Percentiles rank a stretch among this genome's conserved stretches.
Evolutionary conservation across 257 asterid genomes (phyloP).

Genomic region (Solanum neorickii): DNA sequence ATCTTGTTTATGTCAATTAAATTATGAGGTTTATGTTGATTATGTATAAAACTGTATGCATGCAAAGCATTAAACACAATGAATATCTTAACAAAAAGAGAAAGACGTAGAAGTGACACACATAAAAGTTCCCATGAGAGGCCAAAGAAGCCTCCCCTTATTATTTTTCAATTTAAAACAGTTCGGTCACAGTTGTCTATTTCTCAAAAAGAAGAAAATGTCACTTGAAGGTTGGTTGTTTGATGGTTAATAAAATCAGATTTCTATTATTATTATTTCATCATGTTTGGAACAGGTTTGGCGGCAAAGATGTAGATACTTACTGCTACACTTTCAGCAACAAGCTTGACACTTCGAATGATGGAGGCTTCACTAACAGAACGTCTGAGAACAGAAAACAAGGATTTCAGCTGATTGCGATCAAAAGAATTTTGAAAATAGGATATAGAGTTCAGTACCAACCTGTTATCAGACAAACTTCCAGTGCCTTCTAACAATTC

Average conservation of each 20-base stretch:
- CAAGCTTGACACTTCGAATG: slow-evolving; percentile 63
- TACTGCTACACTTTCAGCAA: slow-evolving; percentile 94
- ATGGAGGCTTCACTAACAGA: slow-evolving; percentile 55
- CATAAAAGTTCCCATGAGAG: neutral
- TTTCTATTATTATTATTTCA: neutral
- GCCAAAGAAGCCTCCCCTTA: neutral
- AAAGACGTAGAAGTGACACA: neutral
- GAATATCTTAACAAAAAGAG: neutral
- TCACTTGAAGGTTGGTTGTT: neutral
- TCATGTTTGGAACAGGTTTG: neutral
- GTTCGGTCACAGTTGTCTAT: neutral
- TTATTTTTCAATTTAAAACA: neutral
- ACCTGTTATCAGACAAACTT: slow-evolving; percentile 79
- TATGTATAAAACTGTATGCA: neutral
- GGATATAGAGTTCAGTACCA: neutral
- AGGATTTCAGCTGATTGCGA: slow-evolving; percentile 6
- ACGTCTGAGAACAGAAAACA: slow-evolving; percentile 33
- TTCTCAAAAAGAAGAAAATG: neutral
- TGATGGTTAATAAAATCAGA: neutral
- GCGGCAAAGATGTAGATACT: slow-evolving; percentile 9
- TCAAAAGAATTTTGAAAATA: slow-evolving; percentile 4
- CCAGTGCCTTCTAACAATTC: slow-evolving; percentile 78
- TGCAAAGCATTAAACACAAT: neutral
- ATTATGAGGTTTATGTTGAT: neutral
- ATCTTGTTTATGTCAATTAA: neutral